Percentiles rank a stretch among this genome's conserved stretches.
These are phyloP conservation scores for Eleusine indica DNA, from an alignment of 176 grass and related monocot genomes.

Conservation along the genomic window DNA sequence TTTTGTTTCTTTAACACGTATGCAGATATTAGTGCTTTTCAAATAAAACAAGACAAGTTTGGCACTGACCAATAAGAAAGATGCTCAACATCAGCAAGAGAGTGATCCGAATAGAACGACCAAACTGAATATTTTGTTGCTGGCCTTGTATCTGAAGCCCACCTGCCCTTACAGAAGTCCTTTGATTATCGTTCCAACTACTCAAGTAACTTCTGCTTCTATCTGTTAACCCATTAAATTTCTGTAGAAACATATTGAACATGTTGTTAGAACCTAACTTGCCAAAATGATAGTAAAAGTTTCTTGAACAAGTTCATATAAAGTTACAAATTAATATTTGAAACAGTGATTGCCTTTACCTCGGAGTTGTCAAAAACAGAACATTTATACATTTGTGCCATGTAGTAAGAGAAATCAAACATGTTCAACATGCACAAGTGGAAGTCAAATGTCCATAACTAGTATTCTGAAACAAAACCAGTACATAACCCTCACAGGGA, in stretches of 20 bases:
- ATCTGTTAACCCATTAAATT: conserved; percentile 55
- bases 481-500: not conserved
- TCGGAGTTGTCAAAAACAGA: not conserved
- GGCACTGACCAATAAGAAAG: conserved; percentile 83
- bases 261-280: not conserved
- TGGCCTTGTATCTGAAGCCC: conserved; percentile 57
- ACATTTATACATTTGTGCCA: not conserved
- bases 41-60: conserved; percentile 26
- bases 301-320: not conserved
- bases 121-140: conserved; percentile 54
- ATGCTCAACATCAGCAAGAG: conserved; percentile 83
- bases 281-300: not conserved
- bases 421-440: not conserved
- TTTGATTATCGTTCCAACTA: conserved; percentile 57
- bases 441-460: not conserved
- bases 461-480: not conserved
- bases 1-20: not conserved
- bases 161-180: conserved; percentile 32
- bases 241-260: conserved; percentile 43
- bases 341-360: not conserved
- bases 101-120: conserved; percentile 60
- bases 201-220: conserved; percentile 63
- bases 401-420: not conserved
- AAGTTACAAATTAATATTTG: not conserved
- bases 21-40: not conserved